phyloP scores from a whole-genome alignment of 208 protist genomes.

The Trypanosoma cruzi region DNA sequence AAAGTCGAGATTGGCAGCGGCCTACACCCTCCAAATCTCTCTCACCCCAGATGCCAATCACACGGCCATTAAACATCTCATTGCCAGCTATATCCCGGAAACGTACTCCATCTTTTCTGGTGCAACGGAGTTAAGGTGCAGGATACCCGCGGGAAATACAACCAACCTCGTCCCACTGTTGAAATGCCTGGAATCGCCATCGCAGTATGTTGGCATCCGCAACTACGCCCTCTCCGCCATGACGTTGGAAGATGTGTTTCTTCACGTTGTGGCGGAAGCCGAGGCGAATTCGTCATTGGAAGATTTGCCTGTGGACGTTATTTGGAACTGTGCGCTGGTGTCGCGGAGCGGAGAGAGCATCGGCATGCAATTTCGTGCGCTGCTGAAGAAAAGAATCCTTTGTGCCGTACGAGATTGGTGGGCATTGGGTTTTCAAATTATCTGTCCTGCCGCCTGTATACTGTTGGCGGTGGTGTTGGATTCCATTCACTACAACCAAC shows the following conservation, averaged over 20 bases:
- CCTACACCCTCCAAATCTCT: constrained; percentile 57
- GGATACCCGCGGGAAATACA: constrained; percentile 34
- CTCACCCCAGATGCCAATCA: constrained; percentile 32
- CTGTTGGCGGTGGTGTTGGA: constrained; percentile 67
- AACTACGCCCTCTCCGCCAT: constrained; percentile 53
- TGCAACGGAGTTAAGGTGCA: constrained; percentile 47
- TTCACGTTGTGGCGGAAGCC: constrained; percentile 38
- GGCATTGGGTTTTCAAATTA: constrained; percentile 67
- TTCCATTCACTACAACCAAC: constrained; percentile 30
- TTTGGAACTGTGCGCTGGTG: constrained; percentile 33
- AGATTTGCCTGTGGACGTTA: constrained; percentile 13
- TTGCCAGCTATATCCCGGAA: constrained; percentile 29
- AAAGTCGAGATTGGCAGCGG: constrained; percentile 47
- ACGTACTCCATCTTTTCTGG: constrained; percentile 21
- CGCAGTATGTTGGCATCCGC: constrained; percentile 39
- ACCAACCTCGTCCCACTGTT: constrained; percentile 40
- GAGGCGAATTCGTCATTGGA: constrained; percentile 10
- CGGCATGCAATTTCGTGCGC: constrained; percentile 40
- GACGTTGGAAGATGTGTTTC: constrained; percentile 68
- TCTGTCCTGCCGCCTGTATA: constrained; percentile 64
- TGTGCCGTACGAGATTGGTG: constrained; percentile 59
- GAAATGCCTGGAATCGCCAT: constrained; percentile 33
- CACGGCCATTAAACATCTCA: constrained; percentile 20
- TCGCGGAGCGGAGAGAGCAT: constrained; percentile 20
- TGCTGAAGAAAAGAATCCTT: constrained; percentile 67